A percentile compares a stretch with the other conserved stretches of the same genome.
Evolutionary conservation across 1,284 basidiomycete species (phyloP).

Genomic region (Trametes versicolor): DNA sequence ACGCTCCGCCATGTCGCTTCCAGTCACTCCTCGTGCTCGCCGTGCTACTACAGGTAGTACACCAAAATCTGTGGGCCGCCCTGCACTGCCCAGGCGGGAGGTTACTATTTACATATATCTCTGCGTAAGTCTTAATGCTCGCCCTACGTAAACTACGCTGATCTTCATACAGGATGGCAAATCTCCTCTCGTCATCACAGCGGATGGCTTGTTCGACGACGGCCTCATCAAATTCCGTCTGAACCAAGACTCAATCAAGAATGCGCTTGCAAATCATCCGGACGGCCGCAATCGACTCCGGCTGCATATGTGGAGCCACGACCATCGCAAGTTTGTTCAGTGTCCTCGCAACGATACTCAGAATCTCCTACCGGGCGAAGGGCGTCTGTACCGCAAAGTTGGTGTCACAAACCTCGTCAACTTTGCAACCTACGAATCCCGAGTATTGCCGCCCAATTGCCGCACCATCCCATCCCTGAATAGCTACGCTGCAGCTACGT

Average conservation of each 20-base stretch:
- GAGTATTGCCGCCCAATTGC: neutral
- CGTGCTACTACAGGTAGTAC: too few relatives aligned
- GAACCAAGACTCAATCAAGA: neutral
- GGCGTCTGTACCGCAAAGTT: neutral
- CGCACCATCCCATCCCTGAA: neutral
- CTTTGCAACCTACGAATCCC: neutral
- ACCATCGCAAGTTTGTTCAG: neutral
- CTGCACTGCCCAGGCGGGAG: neutral
- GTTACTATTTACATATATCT: neutral
- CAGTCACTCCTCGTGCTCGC: neutral
- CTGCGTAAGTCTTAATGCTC: neutral
- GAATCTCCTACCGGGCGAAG: neutral
- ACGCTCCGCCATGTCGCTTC: too few relatives aligned
- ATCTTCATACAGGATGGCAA: neutral
- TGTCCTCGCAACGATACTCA: neutral
- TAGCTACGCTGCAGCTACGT: neutral
- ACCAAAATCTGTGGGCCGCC: neutral
- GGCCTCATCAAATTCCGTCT: neutral
- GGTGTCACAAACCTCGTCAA: neutral
- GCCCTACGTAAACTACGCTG: neutral
- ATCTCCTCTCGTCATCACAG: neutral
- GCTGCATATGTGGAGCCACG: neutral
- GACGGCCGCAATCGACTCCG: neutral
- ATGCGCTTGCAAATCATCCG: neutral
- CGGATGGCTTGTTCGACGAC: neutral